Evolutionary conservation across 2,329 filamentous ascomycete genomes (phyloP).

Genomic region (Fusarium veterinarium): DNA sequence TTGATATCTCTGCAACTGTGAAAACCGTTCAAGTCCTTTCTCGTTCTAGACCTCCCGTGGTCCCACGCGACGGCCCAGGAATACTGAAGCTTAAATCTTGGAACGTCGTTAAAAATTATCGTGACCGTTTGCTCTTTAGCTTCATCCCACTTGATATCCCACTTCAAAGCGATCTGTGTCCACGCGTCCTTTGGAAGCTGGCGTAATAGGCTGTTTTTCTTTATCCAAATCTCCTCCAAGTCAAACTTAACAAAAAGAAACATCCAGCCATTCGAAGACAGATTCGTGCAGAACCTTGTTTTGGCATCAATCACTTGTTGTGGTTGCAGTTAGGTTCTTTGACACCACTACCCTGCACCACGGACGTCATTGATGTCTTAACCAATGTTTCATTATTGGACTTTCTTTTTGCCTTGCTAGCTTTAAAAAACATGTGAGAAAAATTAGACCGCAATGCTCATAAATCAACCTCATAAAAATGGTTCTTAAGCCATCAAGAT

Average conservation of each 20-base stretch:
- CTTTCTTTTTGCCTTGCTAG: constrained; percentile 28
- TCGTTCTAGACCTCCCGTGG: background rate
- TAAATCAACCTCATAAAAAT: constrained; percentile 35
- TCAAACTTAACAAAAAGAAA: background rate
- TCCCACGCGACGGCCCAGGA: background rate
- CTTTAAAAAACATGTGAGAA: constrained; percentile 1
- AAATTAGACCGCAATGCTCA: constrained; percentile 39
- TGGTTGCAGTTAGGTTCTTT: background rate
- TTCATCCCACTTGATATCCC: constrained; percentile 29
- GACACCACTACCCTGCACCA: background rate
- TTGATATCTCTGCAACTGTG: background rate
- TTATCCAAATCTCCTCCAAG: background rate
- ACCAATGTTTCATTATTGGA: constrained; percentile 20
- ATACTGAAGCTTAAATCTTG: constrained; percentile 15
- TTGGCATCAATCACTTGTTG: background rate
- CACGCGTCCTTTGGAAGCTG: constrained; percentile 10
- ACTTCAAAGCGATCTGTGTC: background rate
- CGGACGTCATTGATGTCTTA: background rate
- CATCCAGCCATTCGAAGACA: background rate
- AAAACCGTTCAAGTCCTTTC: background rate
- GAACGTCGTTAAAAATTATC: background rate
- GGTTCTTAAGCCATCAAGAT: constrained; percentile 33
- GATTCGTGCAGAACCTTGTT: background rate
- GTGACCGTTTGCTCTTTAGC: background rate
- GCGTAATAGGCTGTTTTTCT: background rate